These are phyloP conservation scores for Ogataea degrootiae DNA, from an alignment of 805 yeast species.

Conservation along the genomic window DNA sequence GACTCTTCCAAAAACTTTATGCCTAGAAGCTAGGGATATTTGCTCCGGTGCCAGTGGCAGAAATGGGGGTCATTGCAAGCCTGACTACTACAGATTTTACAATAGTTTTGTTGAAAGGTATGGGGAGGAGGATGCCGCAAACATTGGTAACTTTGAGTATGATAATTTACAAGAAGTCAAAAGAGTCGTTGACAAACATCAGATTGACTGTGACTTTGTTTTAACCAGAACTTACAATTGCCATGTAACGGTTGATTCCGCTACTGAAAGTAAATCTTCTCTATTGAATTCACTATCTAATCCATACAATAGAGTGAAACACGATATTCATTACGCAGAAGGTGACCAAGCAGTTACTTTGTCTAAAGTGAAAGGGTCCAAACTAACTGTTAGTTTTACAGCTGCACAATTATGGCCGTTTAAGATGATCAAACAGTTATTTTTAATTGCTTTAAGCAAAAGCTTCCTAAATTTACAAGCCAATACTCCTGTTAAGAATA, in stretches of 20 bases:
- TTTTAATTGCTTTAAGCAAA: constrained; percentile 30
- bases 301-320: constrained; percentile 26
- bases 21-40: constrained; percentile 40
- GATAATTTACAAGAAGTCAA: constrained; percentile 31
- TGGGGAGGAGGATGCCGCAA: constrained; percentile 30
- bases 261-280: neutral
- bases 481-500: constrained; percentile 33
- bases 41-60: constrained; percentile 42
- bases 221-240: constrained; percentile 29
- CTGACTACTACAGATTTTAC: constrained; percentile 23
- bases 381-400: constrained; percentile 33
- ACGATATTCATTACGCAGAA: constrained; percentile 26
- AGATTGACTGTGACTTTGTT: constrained; percentile 31
- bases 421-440: constrained; percentile 31
- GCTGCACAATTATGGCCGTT: constrained; percentile 44
- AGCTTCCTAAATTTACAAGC: constrained; percentile 35
- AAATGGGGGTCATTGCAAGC: constrained; percentile 47
- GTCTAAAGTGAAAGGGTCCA: constrained; percentile 26
- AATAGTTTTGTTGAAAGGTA: constrained; percentile 10
- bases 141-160: constrained; percentile 34
- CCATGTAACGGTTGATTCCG: constrained; percentile 13
- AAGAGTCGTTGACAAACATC: constrained; percentile 28
- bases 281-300: constrained; percentile 15
- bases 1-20: constrained; percentile 10
- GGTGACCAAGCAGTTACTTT: constrained; percentile 30